These are phyloP conservation scores for Fraxinus excelsior DNA, from an alignment of 257 asterid genomes.

Conservation along the genomic window DNA sequence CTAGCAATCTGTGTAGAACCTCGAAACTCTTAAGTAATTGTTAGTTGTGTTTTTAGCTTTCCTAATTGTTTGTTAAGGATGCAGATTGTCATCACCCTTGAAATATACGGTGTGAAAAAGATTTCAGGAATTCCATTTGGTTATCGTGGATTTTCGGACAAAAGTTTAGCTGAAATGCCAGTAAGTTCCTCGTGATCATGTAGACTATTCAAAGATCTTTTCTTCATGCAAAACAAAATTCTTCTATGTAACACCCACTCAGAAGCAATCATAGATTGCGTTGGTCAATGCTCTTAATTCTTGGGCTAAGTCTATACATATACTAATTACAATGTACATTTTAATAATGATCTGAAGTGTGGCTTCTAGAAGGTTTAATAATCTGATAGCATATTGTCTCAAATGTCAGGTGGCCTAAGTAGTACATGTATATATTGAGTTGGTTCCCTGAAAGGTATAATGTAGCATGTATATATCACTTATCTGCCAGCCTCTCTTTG, in stretches of 20 bases:
- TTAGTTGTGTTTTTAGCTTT: conserved; percentile 6
- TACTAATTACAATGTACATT: background rate
- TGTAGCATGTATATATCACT: background rate
- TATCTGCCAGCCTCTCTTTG: background rate
- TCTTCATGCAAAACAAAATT: background rate
- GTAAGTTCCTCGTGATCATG: conserved; percentile 42
- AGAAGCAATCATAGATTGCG: background rate
- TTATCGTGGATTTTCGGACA: conserved; percentile 86
- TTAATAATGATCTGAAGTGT: background rate
- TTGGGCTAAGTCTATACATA: background rate
- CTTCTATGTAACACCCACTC: background rate
- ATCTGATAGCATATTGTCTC: background rate
- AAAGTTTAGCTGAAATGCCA: conserved; percentile 64
- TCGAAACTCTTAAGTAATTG: no score
- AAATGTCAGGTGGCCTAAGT: background rate
- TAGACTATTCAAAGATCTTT: background rate
- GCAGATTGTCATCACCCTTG: conserved; percentile 90
- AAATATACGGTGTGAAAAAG: conserved; percentile 84
- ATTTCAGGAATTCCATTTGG: conserved; percentile 91
- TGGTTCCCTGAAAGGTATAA: background rate
- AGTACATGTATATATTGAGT: background rate
- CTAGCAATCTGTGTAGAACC: conserved; percentile 5
- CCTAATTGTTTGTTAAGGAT: conserved; percentile 27
- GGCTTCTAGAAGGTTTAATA: background rate
- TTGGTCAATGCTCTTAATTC: conserved; percentile 2